A percentile compares a stretch with the other conserved stretches of the same genome.
phyloP scores from a whole-genome alignment of 2,329 filamentous ascomycete species.

The Colletotrichum kahawae region DNA sequence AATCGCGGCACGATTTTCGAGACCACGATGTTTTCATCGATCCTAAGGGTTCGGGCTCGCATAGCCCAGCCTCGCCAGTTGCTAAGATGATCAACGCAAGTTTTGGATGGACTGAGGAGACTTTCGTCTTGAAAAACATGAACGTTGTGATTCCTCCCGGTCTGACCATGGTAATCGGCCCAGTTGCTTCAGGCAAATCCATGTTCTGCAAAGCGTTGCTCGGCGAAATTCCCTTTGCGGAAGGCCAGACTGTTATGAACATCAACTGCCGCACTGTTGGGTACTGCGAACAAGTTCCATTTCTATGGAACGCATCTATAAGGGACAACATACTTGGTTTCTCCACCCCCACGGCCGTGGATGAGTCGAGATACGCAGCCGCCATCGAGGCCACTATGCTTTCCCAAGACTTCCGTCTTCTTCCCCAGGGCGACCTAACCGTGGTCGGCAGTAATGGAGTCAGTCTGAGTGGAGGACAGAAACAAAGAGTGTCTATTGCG shows the following conservation, averaged over 20 bases:
- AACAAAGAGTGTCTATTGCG: constrained; percentile 28
- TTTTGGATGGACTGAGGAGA: constrained; percentile 36
- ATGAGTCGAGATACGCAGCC: constrained; percentile 34
- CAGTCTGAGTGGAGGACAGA: constrained; percentile 46
- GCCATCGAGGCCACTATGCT: constrained; percentile 39
- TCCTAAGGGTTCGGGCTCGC: background rate
- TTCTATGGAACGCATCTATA: constrained; percentile 38
- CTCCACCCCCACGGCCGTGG: constrained; percentile 27
- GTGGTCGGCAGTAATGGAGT: constrained; percentile 44
- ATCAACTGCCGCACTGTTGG: constrained; percentile 23
- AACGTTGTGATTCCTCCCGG: constrained; percentile 33
- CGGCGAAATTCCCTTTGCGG: constrained; percentile 27
- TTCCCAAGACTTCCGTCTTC: constrained; percentile 29
- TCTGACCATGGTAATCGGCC: constrained; percentile 43
- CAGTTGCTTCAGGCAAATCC: constrained; percentile 44
- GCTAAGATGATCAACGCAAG: background rate
- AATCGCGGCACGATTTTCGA: constrained; percentile 26
- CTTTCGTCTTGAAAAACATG: constrained; percentile 31
- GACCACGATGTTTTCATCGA: background rate
- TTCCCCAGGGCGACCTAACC: constrained; percentile 40
- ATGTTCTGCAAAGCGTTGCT: constrained; percentile 42
- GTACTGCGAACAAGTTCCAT: constrained; percentile 38
- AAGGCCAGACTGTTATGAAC: constrained; percentile 8
- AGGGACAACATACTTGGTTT: constrained; percentile 43
- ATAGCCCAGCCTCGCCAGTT: background rate